Evolutionary conservation across 2,329 filamentous ascomycete genomes (phyloP).

Genomic region (Aspergillus pseudonomiae): DNA sequence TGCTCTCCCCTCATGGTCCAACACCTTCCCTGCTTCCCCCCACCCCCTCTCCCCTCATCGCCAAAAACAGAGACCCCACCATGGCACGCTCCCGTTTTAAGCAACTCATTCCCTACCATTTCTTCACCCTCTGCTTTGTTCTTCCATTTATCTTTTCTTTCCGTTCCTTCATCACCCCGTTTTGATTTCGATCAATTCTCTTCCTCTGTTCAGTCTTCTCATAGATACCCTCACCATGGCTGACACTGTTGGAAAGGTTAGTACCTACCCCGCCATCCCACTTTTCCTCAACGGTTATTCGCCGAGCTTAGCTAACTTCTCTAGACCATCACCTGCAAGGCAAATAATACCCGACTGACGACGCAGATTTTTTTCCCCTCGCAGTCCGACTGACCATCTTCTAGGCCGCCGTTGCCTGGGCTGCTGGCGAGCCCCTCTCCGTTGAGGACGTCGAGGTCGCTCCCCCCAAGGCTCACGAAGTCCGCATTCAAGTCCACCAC

Average conservation of each 20-base stretch:
- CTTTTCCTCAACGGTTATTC: neutral
- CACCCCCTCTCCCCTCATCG: conserved; percentile 14
- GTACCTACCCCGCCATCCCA: neutral
- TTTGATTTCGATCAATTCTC: neutral
- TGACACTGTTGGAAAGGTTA: conserved; percentile 12
- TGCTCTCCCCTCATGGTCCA: conserved; percentile 3
- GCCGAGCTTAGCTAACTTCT: neutral
- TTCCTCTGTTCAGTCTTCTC: neutral
- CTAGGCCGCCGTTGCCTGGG: conserved; percentile 93
- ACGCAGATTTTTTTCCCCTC: neutral
- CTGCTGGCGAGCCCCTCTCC: conserved; percentile 83
- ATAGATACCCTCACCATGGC: conserved; percentile 7
- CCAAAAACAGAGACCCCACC: conserved; percentile 8
- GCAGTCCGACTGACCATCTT: conserved; percentile 1
- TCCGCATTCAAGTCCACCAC: conserved; percentile 95
- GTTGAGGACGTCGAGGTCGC: conserved; percentile 92
- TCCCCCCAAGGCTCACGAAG: conserved; percentile 87
- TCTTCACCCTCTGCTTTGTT: neutral
- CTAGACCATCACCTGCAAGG: conserved; percentile 90
- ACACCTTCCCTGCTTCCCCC: neutral
- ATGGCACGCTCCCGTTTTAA: conserved; percentile 16
- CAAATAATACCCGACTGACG: conserved; percentile 32
- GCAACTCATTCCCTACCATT: conserved; percentile 1
- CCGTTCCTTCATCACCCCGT: neutral
- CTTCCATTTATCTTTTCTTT: neutral